Evolutionary conservation across 2,329 filamentous ascomycete genomes (phyloP).

Genomic region (Paecilomyces formosus): DNA sequence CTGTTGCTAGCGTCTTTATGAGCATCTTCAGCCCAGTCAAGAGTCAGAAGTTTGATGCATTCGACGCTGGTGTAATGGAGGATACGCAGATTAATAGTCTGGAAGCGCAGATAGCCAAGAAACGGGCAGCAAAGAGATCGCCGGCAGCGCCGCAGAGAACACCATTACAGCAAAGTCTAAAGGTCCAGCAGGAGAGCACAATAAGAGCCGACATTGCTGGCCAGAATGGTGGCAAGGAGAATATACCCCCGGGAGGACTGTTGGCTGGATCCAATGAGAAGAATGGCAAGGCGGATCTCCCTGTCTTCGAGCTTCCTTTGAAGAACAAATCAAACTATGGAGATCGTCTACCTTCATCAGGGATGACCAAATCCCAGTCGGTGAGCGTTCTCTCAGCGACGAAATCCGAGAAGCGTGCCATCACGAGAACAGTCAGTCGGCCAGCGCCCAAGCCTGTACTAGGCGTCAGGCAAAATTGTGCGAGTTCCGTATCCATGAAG

Average conservation of each 20-base stretch:
- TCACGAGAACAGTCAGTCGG: not conserved
- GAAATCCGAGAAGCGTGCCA: not conserved
- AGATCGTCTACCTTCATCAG: conserved; percentile 14
- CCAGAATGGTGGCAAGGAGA: conserved; percentile 55
- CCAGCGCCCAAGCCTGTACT: conserved; percentile 3
- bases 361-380: conserved; percentile 1
- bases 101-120: conserved; percentile 26
- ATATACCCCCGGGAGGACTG: conserved; percentile 45
- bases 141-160: conserved; percentile 23
- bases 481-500: not conserved
- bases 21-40: conserved; percentile 36
- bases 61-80: conserved; percentile 4
- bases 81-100: conserved; percentile 21
- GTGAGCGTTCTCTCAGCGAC: not conserved
- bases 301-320: conserved; percentile 6
- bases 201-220: conserved; percentile 42
- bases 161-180: conserved; percentile 41
- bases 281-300: conserved; percentile 4
- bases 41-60: conserved; percentile 6
- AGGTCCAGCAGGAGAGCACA: conserved; percentile 32
- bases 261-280: conserved; percentile 12
- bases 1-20: conserved; percentile 37
- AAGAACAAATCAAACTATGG: conserved; percentile 24
- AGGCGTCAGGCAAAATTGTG: conserved; percentile 9
- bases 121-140: conserved; percentile 20